Percentiles rank a stretch among this genome's conserved stretches.
Conservation (phyloP, 305 asterid genomes). For the Striga hermonthica region DNA sequence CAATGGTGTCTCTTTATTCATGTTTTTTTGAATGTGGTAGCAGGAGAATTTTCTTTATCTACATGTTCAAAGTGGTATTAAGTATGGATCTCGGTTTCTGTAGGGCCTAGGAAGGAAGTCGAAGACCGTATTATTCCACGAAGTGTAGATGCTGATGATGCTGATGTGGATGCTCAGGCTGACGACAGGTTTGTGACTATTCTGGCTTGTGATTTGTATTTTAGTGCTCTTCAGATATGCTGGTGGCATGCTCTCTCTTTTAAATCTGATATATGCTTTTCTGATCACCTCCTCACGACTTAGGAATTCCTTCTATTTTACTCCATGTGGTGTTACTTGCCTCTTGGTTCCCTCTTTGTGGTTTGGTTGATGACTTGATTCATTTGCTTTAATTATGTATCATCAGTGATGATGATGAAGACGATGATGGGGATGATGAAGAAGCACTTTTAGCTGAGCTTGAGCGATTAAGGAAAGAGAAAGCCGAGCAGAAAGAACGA, state of each 20-base stretch:
- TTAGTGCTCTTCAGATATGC: background rate
- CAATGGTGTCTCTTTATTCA: slow-evolving; percentile 11
- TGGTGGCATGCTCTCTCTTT: background rate
- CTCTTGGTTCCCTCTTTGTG: background rate
- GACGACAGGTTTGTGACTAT: slow-evolving; percentile 40
- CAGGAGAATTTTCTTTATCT: background rate
- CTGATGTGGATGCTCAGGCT: slow-evolving; percentile 57
- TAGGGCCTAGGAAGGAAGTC: slow-evolving; percentile 68
- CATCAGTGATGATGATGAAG: slow-evolving; percentile 59
- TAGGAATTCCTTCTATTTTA: background rate
- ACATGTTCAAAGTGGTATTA: slow-evolving; percentile 1
- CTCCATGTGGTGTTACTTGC: background rate
- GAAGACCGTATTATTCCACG: slow-evolving; percentile 79
- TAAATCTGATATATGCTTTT: background rate
- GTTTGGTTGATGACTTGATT: slow-evolving; percentile 17
- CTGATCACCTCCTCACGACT: background rate
- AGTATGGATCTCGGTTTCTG: slow-evolving; percentile 18
- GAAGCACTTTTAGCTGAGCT: slow-evolving; percentile 94
- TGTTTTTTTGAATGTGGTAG: background rate
- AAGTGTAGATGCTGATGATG: slow-evolving; percentile 82
- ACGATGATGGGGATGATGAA: slow-evolving; percentile 80
- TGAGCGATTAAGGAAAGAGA: slow-evolving; percentile 83
- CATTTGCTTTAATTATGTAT: slow-evolving; percentile 1
- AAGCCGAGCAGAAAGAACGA: slow-evolving; percentile 76
- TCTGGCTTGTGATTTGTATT: background rate